Percentiles rank a stretch among this genome's conserved stretches.
These are phyloP conservation scores for Fomes fomentarius DNA, from an alignment of 1,284 basidiomycete genomes.

Conservation along the genomic window DNA sequence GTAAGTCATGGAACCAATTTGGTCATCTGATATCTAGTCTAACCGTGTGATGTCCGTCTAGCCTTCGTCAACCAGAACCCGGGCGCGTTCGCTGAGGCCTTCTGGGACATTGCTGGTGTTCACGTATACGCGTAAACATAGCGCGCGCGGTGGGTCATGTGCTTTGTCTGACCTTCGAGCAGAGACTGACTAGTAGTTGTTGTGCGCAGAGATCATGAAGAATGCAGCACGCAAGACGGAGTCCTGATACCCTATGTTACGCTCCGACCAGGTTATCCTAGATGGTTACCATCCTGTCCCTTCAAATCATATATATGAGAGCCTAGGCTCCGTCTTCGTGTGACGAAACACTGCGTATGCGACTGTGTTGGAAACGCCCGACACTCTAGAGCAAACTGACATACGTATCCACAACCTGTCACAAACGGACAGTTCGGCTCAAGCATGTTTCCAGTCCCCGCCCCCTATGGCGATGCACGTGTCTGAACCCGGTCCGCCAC, in stretches of 20 bases:
- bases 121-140: constrained; percentile 32
- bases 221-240: constrained; percentile 1
- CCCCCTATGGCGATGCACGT: not conserved
- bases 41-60: constrained; percentile 8
- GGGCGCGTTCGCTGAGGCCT: constrained; percentile 48
- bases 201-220: constrained; percentile 18
- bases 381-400: no score
- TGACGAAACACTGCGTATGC: not conserved
- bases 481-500: constrained; percentile 1
- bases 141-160: not conserved
- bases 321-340: constrained; percentile 15
- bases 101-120: constrained; percentile 46
- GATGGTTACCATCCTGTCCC: not conserved
- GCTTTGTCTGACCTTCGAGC: not conserved
- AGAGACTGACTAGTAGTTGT: no score
- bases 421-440: no score
- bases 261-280: not conserved
- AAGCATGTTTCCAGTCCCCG: not conserved
- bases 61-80: constrained; percentile 50
- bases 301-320: constrained; percentile 14
- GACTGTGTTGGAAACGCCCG: no score
- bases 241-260: not conserved
- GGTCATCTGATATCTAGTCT: not conserved
- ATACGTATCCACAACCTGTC: no score
- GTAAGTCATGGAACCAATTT: constrained; percentile 32